Evolutionary conservation across 805 yeast species (phyloP).

Genomic region (Kodamaea jinghongensis): DNA sequence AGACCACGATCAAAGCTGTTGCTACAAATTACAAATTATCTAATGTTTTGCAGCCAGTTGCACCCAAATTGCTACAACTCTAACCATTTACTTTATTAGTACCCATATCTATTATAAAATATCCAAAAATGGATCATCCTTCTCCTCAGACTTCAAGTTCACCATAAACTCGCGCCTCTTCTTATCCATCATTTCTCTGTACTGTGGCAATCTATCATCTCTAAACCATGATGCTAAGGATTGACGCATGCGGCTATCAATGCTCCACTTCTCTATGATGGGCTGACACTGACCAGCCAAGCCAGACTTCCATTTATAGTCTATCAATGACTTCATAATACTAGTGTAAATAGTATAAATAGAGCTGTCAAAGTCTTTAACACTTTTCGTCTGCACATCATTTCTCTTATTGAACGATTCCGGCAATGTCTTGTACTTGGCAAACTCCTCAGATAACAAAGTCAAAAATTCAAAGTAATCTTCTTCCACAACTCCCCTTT

Average conservation of each 20-base stretch:
- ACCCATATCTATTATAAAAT: constrained; percentile 17
- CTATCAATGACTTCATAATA: constrained; percentile 26
- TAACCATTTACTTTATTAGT: not conserved
- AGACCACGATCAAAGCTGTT: no score
- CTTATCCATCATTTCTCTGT: constrained; percentile 21
- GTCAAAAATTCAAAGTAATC: constrained; percentile 24
- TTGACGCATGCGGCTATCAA: constrained; percentile 28
- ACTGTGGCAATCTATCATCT: constrained; percentile 18
- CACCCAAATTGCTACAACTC: no score
- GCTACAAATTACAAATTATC: no score
- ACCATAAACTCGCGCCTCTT: constrained; percentile 24
- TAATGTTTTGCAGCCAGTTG: no score
- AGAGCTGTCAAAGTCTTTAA: constrained; percentile 9
- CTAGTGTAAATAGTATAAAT: constrained; percentile 15
- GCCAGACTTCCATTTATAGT: constrained; percentile 26
- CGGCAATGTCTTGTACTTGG: constrained; percentile 12
- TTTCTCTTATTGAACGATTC: constrained; percentile 19
- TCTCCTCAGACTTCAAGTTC: constrained; percentile 21
- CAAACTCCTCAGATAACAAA: constrained; percentile 13
- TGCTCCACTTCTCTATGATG: constrained; percentile 36
- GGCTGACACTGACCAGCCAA: constrained; percentile 28
- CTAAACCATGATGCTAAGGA: constrained; percentile 21
- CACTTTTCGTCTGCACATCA: constrained; percentile 5
- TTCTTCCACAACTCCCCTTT: constrained; percentile 15
- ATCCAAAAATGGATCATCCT: constrained; percentile 33